Percentiles rank a stretch among this genome's conserved stretches.
Conservation (phyloP, 257 asterid species). For the Leonotis leonurus region DNA sequence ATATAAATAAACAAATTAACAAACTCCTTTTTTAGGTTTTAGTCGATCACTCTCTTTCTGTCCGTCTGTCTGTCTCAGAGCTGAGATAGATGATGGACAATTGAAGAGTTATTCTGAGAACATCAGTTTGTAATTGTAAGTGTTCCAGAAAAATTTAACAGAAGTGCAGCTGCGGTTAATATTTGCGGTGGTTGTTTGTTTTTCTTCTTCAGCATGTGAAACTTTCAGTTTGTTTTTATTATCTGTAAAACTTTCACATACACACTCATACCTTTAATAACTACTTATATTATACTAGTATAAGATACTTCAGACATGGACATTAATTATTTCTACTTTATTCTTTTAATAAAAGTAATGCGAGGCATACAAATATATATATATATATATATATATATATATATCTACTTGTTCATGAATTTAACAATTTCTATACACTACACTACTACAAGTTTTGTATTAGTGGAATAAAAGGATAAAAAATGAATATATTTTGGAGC, state of each 20-base stretch:
- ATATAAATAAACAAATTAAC: too few species aligned
- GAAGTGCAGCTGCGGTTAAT: slow-evolving; percentile 5
- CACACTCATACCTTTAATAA: too few species aligned
- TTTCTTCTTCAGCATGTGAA: slow-evolving; percentile 53
- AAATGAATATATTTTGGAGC: neutral
- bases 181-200: slow-evolving; percentile 22
- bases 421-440: too few species aligned
- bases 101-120: neutral
- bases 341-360: neutral
- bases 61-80: too few species aligned
- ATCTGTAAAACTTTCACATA: slow-evolving; percentile 20
- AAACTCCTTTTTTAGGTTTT: too few species aligned
- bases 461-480: neutral
- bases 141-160: neutral
- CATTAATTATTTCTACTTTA: neutral
- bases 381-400: too few species aligned
- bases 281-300: too few species aligned
- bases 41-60: too few species aligned
- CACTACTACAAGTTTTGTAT: too few species aligned
- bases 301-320: too few species aligned
- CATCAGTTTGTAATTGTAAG: neutral
- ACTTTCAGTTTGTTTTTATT: slow-evolving; percentile 35
- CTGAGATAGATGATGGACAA: slow-evolving; percentile 11
- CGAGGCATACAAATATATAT: slow-evolving; percentile 17
- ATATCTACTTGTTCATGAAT: too few species aligned